These are phyloP conservation scores for Lojkania enalia DNA, from an alignment of 2,329 filamentous ascomycete species.

Conservation along the genomic window DNA sequence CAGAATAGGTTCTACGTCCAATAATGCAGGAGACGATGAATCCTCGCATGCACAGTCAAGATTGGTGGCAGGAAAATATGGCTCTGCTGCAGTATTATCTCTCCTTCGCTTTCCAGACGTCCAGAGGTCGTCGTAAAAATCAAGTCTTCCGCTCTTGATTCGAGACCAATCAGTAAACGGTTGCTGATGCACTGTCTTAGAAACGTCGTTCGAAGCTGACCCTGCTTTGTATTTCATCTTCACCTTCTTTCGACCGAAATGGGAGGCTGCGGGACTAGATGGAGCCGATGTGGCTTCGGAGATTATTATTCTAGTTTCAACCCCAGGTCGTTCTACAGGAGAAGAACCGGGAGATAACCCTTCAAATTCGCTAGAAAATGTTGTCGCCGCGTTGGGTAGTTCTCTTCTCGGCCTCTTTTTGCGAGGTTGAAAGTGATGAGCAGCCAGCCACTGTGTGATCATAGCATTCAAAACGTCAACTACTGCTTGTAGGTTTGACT, in stretches of 20 bases:
- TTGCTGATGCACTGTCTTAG: constrained; percentile 8
- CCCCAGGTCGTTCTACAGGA: not conserved
- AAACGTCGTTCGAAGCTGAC: not conserved
- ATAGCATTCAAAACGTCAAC: constrained; percentile 69
- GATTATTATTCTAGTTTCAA: not conserved
- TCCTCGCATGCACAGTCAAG: no score
- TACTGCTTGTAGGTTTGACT: constrained; percentile 56
- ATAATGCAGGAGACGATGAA: no score
- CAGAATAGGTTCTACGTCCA: constrained; percentile 14
- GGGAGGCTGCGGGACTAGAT: no score
- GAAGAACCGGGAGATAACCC: not conserved
- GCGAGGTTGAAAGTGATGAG: constrained; percentile 67
- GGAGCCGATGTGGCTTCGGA: not conserved
- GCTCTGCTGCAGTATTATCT: not conserved
- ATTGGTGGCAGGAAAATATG: constrained; percentile 13
- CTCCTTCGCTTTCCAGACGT: constrained; percentile 2
- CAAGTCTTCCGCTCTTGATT: constrained; percentile 48
- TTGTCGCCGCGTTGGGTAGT: constrained; percentile 7
- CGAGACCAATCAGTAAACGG: constrained; percentile 47
- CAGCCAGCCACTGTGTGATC: constrained; percentile 73
- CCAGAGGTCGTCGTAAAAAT: constrained; percentile 35
- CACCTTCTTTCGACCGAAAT: no score
- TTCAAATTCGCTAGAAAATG: not conserved
- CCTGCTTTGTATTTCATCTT: constrained; percentile 19
- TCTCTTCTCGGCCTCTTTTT: constrained; percentile 24